Evolutionary conservation across 2,329 filamentous ascomycete genomes (phyloP).

Genomic region (Alternaria sp.): DNA sequence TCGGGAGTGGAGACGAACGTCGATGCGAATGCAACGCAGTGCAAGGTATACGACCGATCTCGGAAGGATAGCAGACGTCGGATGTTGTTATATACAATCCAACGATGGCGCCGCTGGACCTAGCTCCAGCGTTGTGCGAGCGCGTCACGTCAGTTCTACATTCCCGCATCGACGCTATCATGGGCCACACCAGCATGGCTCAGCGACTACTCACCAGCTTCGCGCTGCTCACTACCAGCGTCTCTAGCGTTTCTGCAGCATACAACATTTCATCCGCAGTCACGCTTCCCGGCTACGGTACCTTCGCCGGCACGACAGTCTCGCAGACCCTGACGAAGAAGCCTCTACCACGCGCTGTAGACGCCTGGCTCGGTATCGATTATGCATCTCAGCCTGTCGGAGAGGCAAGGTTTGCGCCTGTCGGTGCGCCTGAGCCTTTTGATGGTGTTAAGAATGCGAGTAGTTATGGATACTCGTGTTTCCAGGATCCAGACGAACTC

Average conservation of each 20-base stretch:
- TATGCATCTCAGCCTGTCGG: conserved; percentile 50
- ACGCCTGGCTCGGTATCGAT: conserved; percentile 58
- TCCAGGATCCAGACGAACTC: conserved; percentile 50
- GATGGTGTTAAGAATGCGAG: conserved; percentile 47
- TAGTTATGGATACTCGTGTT: conserved; percentile 49
- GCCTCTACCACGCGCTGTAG: conserved; percentile 43
- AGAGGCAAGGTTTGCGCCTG: conserved; percentile 47
- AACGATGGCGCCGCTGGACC: background rate
- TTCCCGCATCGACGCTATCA: conserved; percentile 1
- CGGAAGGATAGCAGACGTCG: background rate
- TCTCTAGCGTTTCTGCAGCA: background rate
- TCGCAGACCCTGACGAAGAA: conserved; percentile 46
- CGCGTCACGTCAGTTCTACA: background rate
- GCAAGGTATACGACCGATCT: conserved; percentile 1
- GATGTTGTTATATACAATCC: background rate
- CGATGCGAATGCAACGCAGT: background rate
- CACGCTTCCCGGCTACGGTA: conserved; percentile 47
- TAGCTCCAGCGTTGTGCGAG: background rate
- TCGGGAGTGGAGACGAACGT: background rate
- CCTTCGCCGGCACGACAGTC: conserved; percentile 47
- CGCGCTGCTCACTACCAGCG: background rate
- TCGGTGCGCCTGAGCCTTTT: conserved; percentile 48
- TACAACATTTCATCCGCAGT: conserved; percentile 6
- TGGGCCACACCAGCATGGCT: background rate
- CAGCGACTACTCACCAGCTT: conserved; percentile 5